These are phyloP conservation scores for Clarireedia hainanense DNA, from an alignment of 2,329 filamentous ascomycete species.

Conservation along the genomic window DNA sequence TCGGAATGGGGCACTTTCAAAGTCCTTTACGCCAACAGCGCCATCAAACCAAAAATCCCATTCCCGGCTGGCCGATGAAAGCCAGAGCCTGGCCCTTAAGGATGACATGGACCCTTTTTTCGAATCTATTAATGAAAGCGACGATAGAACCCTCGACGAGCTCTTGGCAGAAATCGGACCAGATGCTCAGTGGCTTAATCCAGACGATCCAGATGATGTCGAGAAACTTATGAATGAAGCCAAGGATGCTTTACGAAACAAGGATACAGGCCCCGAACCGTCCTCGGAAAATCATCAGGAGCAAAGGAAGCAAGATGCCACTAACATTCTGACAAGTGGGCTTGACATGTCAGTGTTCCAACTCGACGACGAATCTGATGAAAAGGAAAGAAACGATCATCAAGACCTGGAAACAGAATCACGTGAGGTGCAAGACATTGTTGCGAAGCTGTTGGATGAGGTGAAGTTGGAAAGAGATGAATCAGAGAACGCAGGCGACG, in stretches of 20 bases:
- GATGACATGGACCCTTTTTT: slow-evolving; percentile 11
- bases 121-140: slow-evolving; percentile 9
- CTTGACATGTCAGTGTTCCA: slow-evolving; percentile 27
- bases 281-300: not conserved
- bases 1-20: slow-evolving; percentile 20
- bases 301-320: slow-evolving; percentile 22
- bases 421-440: slow-evolving; percentile 26
- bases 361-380: slow-evolving; percentile 37
- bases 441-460: slow-evolving; percentile 26
- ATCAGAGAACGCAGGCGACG: not conserved
- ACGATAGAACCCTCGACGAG: slow-evolving; percentile 27
- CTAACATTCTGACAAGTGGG: slow-evolving; percentile 26
- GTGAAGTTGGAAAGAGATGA: slow-evolving; percentile 18
- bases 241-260: slow-evolving; percentile 15
- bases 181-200: slow-evolving; percentile 25
- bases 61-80: not conserved
- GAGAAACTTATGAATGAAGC: slow-evolving; percentile 25
- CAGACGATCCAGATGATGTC: slow-evolving; percentile 26
- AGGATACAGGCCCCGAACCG: not conserved
- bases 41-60: not conserved
- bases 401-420: slow-evolving; percentile 20
- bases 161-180: slow-evolving; percentile 24
- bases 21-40: slow-evolving; percentile 12
- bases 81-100: not conserved
- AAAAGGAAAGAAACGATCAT: slow-evolving; percentile 34